Evolutionary conservation across 345 rosid species (phyloP), one percentile per base, ranked within the genome.

Genomic region (Clausena lansium): DNA sequence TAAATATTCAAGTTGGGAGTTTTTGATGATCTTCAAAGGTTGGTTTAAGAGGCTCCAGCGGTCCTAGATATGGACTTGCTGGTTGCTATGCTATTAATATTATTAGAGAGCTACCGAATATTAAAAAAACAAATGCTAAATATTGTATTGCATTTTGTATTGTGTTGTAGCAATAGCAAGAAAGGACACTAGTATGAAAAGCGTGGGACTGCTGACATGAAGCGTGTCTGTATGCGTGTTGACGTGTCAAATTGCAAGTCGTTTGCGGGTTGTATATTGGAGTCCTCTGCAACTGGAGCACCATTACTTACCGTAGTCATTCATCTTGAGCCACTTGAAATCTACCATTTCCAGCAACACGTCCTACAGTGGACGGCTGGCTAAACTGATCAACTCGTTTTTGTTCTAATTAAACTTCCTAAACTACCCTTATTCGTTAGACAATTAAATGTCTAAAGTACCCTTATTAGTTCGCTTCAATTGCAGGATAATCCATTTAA

Each of bases 401-500:
- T 38, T 67, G 39, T 63, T 1, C 38, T 6, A 62, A 14, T 62
- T 14, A 4, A 27, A 50, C 17, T 73, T 38, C 76, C 76, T 4
- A 39, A 59, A 73, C 1, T 17, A 74, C 58, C 68, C 77, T 41
- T 74, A 0, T 0, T 3, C 1, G 2, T 15, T 0, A 1, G 25
- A 7, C 9, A 4, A 0, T 27, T 2, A 15, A 27, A 15, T 78
- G 38, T 33, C 77, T 0, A 47, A 24, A 47, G 2, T 72, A 36
- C 71, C 85, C 77, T 67, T 72, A 9, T 1, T 6, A 2, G 25
- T 10, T 55, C 38, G 4, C 13, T 0, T 33, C 10, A 61, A 59
- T 72, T 79, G 45, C 80, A 15, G 63, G 17, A 14, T 15, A 32
- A 55, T 36, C 71, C 71, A 52, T 74, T 28, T 1, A 19, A 77